Evolutionary conservation across 2,329 filamentous ascomycete genomes (phyloP).

Genomic region (Cadophora malorum): DNA sequence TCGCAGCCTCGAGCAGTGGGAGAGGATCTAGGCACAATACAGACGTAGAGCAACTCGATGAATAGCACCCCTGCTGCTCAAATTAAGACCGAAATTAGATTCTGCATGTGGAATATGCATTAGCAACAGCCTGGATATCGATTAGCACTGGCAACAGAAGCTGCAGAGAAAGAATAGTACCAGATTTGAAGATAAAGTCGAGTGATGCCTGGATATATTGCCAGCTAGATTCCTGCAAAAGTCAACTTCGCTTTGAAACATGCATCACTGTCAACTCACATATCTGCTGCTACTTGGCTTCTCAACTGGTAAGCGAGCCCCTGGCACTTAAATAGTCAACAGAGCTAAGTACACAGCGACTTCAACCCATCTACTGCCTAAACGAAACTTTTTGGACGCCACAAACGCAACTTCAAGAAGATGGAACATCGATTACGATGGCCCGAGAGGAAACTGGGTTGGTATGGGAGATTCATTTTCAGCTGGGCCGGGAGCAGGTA

Average conservation of each 20-base stretch:
- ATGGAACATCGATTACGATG: background rate
- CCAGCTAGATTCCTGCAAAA: background rate
- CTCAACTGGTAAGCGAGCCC: background rate
- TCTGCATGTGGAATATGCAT: background rate
- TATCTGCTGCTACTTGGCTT: background rate
- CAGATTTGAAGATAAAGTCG: background rate
- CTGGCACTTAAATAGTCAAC: background rate
- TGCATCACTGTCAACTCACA: background rate
- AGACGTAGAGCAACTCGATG: background rate
- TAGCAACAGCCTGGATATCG: background rate
- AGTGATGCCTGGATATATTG: background rate
- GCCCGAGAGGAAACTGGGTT: background rate
- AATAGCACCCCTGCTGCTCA: background rate
- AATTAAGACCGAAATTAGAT: background rate
- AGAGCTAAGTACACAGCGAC: background rate
- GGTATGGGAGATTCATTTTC: background rate
- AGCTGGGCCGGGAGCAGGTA: background rate
- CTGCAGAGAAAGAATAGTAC: background rate
- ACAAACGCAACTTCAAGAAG: background rate
- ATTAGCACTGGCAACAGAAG: background rate
- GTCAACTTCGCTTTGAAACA: background rate
- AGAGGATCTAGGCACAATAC: no score
- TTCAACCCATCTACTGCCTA: background rate
- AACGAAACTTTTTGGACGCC: background rate
- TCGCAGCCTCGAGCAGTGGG: no score